Conservation (phyloP, 371 early-diverging fungal genomes). For the Lichtheimia ramosa region DNA sequence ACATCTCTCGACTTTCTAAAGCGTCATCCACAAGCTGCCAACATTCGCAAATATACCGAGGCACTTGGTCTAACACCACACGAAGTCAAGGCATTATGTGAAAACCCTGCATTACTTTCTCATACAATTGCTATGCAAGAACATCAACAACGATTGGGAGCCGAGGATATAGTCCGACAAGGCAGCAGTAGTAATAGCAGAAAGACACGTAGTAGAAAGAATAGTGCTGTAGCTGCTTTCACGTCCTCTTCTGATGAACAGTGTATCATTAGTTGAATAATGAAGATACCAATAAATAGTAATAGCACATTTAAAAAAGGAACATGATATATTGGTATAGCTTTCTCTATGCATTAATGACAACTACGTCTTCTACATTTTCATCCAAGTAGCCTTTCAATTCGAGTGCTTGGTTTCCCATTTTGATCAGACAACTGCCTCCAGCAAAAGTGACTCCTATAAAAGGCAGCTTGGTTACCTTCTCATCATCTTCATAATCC, state of each 20-base stretch:
- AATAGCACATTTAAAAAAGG: too few relatives aligned
- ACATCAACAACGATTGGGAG: not conserved
- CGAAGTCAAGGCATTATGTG: conserved; percentile 34
- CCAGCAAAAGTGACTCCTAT: conserved; percentile 53
- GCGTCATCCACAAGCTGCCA: conserved; percentile 31
- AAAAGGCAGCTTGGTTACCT: not conserved
- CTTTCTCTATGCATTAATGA: conserved; percentile 21
- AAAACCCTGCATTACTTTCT: conserved; percentile 39
- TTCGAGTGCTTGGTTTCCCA: conserved; percentile 22
- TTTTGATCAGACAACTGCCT: conserved; percentile 48
- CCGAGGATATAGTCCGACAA: not conserved
- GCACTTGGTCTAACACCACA: conserved; percentile 43
- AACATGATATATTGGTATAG: too few relatives aligned
- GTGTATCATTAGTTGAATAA: conserved; percentile 13
- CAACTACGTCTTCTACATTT: conserved; percentile 38
- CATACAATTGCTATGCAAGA: conserved; percentile 35
- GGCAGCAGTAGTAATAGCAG: not conserved
- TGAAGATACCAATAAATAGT: not conserved
- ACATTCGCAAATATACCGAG: conserved; percentile 32
- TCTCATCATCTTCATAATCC: not conserved
- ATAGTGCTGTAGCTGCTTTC: not conserved
- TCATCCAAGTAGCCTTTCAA: conserved; percentile 32
- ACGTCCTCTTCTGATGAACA: conserved; percentile 10
- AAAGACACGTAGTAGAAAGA: not conserved
- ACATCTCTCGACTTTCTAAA: not conserved